Conservation (phyloP, 306 rosid genomes). For the Biancaea sappan region DNA sequence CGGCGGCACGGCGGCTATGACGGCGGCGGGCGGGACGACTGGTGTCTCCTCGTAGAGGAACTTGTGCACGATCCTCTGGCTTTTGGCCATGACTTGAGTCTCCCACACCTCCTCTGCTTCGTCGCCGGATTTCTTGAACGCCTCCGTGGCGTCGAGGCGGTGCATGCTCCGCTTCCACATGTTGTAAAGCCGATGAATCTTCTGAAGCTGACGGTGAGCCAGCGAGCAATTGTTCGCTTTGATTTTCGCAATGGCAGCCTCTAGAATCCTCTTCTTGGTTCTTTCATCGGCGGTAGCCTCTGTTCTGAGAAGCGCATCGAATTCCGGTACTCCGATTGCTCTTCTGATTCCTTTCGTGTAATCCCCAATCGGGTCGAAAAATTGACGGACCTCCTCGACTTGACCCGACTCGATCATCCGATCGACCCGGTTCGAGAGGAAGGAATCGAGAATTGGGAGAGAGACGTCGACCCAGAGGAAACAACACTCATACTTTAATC, state of each 20-base stretch:
- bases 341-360: constrained; percentile 41
- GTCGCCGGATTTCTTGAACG: not conserved
- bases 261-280: constrained; percentile 19
- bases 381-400: constrained; percentile 36
- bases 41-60: constrained; percentile 26
- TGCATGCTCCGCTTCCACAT: constrained; percentile 42
- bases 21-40: constrained; percentile 10
- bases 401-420: constrained; percentile 52
- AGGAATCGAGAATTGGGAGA: constrained; percentile 27
- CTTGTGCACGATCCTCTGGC: constrained; percentile 18
- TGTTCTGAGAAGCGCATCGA: constrained; percentile 31
- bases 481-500: constrained; percentile 46
- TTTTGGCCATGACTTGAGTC: constrained; percentile 30
- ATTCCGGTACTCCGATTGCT: constrained; percentile 54
- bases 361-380: constrained; percentile 38
- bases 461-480: constrained; percentile 56
- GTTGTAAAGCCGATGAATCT: constrained; percentile 37
- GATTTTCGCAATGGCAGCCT: constrained; percentile 38
- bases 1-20: not conserved
- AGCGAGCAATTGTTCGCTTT: constrained; percentile 45
- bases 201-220: constrained; percentile 41
- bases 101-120: constrained; percentile 37
- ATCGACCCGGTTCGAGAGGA: constrained; percentile 41
- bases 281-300: constrained; percentile 25
- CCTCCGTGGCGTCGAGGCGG: constrained; percentile 47